Evolutionary conservation across 2,329 filamentous ascomycete genomes (phyloP).

Genomic region (Exophiala lecanii-corni): DNA sequence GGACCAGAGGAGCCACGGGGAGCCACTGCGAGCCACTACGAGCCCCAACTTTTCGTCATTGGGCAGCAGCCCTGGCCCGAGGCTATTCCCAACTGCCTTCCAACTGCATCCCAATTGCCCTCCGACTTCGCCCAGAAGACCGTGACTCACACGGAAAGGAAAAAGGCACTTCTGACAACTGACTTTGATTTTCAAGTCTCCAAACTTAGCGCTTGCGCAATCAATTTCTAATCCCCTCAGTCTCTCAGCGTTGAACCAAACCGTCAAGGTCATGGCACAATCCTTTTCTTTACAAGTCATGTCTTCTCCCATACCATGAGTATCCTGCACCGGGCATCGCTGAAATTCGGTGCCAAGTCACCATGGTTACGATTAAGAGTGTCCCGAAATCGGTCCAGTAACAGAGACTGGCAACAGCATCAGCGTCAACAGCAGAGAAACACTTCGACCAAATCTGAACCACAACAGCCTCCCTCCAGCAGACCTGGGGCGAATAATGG

Average conservation of each 20-base stretch:
- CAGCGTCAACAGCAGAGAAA: slow-evolving; percentile 6
- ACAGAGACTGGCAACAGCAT: slow-evolving; percentile 5
- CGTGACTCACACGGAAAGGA: no score
- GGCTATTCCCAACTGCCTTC: not conserved
- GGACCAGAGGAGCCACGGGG: not conserved
- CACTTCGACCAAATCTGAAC: not conserved
- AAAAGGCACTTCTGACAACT: no score
- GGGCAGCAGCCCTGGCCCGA: slow-evolving; percentile 7
- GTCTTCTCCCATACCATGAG: slow-evolving; percentile 10
- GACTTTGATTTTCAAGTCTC: no score
- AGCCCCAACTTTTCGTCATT: slow-evolving; percentile 3
- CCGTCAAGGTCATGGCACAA: no score
- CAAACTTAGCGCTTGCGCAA: not conserved
- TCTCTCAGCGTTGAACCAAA: no score
- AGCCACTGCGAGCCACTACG: no score
- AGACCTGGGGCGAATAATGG: no score
- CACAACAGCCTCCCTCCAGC: no score
- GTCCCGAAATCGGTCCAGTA: slow-evolving; percentile 5
- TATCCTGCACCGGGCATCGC: slow-evolving; percentile 13
- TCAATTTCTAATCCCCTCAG: no score
- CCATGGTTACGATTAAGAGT: slow-evolving; percentile 9
- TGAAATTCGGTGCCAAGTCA: slow-evolving; percentile 17
- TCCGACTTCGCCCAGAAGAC: slow-evolving; percentile 1
- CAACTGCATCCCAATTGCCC: not conserved
- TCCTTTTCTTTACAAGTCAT: not conserved